These are phyloP conservation scores for Phaeodactylum tricornutum DNA, from an alignment of 108 stramenopile genomes.

Conservation along the genomic window DNA sequence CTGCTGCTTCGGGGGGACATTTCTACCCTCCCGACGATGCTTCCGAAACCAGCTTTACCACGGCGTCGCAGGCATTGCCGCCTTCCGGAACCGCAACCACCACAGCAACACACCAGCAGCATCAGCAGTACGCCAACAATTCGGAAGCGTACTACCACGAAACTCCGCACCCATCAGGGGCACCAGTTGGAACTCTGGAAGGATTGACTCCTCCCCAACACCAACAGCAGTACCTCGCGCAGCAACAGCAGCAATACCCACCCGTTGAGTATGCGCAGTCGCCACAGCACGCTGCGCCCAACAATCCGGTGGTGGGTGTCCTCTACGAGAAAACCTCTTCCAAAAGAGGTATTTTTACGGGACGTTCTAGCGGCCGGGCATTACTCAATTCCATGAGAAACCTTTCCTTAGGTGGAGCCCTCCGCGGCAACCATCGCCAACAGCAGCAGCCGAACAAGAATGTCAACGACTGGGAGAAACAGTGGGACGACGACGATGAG, in stretches of 20 bases:
- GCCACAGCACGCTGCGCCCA: constrained; percentile 15
- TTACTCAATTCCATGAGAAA: constrained; percentile 40
- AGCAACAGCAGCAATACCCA: constrained; percentile 13
- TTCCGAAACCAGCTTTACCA: too few species aligned
- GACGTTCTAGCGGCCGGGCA: constrained; percentile 7
- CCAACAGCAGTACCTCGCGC: not conserved
- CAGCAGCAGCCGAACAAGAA: constrained; percentile 4
- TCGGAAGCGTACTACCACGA: not conserved
- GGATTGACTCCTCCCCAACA: constrained; percentile 1
- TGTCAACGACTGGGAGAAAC: constrained; percentile 36
- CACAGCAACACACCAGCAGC: not conserved
- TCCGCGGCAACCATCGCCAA: constrained; percentile 2
- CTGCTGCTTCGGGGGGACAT: not conserved
- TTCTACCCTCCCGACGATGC: too few species aligned
- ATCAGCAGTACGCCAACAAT: not conserved
- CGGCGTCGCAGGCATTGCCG: not conserved
- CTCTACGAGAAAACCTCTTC: not conserved
- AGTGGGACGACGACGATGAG: constrained; percentile 34
- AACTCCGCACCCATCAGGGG: too few species aligned
- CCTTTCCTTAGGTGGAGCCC: constrained; percentile 13
- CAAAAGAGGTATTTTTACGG: not conserved
- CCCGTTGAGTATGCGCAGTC: not conserved
- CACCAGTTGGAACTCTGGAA: too few species aligned
- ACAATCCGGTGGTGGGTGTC: not conserved
- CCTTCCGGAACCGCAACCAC: not conserved